These are phyloP conservation scores for Corchorus capsularis DNA, from an alignment of 345 rosid genomes.

Conservation along the genomic window DNA sequence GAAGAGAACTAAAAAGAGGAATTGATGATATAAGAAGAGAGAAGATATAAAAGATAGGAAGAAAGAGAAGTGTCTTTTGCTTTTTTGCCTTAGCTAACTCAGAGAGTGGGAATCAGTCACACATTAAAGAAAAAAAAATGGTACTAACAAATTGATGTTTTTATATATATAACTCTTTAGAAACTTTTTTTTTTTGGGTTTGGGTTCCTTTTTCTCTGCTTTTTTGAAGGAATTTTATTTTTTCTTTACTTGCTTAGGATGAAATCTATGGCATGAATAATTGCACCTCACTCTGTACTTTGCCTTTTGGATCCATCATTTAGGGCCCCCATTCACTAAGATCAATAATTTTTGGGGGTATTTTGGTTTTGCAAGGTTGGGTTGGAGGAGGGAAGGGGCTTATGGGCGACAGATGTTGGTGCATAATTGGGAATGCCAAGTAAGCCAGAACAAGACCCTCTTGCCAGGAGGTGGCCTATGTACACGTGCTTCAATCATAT, in stretches of 20 bases:
- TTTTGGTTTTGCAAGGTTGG: slow-evolving; percentile 29
- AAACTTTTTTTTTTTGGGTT: neutral
- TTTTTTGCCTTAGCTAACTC: slow-evolving; percentile 17
- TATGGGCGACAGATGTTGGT: slow-evolving; percentile 44
- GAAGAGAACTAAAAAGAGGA: neutral
- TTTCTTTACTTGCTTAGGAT: slow-evolving; percentile 42
- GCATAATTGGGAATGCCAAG: slow-evolving; percentile 51
- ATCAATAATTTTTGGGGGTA: slow-evolving; percentile 34
- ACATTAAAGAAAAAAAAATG: slow-evolving; percentile 11
- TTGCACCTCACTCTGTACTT: slow-evolving; percentile 70
- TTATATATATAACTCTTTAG: slow-evolving; percentile 12
- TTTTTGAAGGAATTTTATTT: slow-evolving; percentile 24
- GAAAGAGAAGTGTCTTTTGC: slow-evolving; percentile 17
- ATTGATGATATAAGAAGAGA: slow-evolving; percentile 3
- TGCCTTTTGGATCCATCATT: slow-evolving; percentile 71
- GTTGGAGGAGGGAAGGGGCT: neutral
- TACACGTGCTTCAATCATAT: neutral
- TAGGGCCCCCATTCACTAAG: slow-evolving; percentile 50
- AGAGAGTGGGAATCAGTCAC: slow-evolving; percentile 36
- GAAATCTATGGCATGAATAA: slow-evolving; percentile 78
- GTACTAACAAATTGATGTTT: slow-evolving; percentile 23
- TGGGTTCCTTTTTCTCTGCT: slow-evolving; percentile 13
- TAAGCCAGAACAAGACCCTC: slow-evolving; percentile 34
- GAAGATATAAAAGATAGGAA: slow-evolving; percentile 3
- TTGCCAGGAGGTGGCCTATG: slow-evolving; percentile 14